Evolutionary conservation across 2,329 filamentous ascomycete genomes (phyloP).

Genomic region (Cercospora canescens): DNA sequence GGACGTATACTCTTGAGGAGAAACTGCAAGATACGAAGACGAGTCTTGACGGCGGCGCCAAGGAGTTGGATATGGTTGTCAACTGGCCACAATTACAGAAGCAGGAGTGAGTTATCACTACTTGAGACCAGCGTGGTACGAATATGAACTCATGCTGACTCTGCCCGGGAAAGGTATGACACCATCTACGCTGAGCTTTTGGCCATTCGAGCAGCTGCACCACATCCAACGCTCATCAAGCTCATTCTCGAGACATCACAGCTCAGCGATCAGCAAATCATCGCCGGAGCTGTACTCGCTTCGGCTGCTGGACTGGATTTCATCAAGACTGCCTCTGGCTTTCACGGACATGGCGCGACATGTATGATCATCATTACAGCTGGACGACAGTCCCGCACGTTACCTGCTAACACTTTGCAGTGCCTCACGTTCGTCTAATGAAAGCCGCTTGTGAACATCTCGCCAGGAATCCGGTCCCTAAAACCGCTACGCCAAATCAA

Average conservation of each 20-base stretch:
- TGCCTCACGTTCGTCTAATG: constrained; percentile 58
- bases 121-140: neutral
- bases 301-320: constrained; percentile 57
- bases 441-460: constrained; percentile 47
- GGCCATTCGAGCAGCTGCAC: constrained; percentile 52
- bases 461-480: constrained; percentile 17
- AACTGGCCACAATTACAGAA: constrained; percentile 51
- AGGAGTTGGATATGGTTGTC: constrained; percentile 61
- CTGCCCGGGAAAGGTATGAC: constrained; percentile 41
- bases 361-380: neutral
- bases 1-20: constrained; percentile 52
- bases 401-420: constrained; percentile 26
- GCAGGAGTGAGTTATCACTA: constrained; percentile 17
- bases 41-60: constrained; percentile 53
- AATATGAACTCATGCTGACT: neutral
- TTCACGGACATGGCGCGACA: constrained; percentile 54
- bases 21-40: constrained; percentile 55
- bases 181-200: constrained; percentile 55
- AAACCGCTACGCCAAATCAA: constrained; percentile 15
- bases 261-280: constrained; percentile 49
- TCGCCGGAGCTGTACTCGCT: constrained; percentile 55
- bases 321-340: constrained; percentile 63
- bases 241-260: constrained; percentile 62
- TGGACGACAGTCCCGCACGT: neutral
- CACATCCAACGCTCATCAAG: constrained; percentile 48